Evolutionary conservation across 768 basidiomycete genomes (phyloP), one percentile per base, ranked within the genome.

Genomic region (Coprinopsis sp.): DNA sequence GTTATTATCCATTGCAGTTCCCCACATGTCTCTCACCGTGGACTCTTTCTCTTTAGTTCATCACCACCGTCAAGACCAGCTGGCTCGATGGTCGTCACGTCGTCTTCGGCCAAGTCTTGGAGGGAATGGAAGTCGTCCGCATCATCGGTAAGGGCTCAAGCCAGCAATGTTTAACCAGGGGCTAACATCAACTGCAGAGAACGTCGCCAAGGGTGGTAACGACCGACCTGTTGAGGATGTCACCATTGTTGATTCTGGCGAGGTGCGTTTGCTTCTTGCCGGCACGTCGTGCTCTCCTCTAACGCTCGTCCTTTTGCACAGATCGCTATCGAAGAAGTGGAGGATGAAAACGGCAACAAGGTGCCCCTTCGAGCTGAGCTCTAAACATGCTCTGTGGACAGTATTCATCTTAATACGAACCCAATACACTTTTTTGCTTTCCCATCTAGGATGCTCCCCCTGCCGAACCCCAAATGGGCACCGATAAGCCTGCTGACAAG

Each of bases 341-440:
- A 73, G 40, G 85, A 86, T 51, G 67, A 66, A 46, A 76, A 85
- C 45, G 87, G 83, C 62, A 84, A 89, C 51, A 74, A 95, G 90
- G 91, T 95, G 82, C 94, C 92, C 69, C 67, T 89, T 58, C 91
- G 82, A 62, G 87, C 79, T 79, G 95, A 98, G 81, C 91, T 97
- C 64, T 97, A 79, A 84, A 42, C 36, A 41, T 34, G 22, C 36
- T 21, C 33, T 22, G 34, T 66, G 71, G 70, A 65, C 60, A 50
- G 52, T 55, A 46, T 63, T 54, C 56, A 63, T 66, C 69, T 61
- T 53, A 37, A 37, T 38, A 44, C 40, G 19, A 42, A n/a, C n/a
- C 18, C 40, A 42, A 42, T 42, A 42, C 16, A 42, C 22, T 28
- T 39, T 6, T 29, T 42, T 42, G 24, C 40, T 42, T 30, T 18